Conservation (phyloP, 1,139 yeast species). For the Candida sp. region DNA sequence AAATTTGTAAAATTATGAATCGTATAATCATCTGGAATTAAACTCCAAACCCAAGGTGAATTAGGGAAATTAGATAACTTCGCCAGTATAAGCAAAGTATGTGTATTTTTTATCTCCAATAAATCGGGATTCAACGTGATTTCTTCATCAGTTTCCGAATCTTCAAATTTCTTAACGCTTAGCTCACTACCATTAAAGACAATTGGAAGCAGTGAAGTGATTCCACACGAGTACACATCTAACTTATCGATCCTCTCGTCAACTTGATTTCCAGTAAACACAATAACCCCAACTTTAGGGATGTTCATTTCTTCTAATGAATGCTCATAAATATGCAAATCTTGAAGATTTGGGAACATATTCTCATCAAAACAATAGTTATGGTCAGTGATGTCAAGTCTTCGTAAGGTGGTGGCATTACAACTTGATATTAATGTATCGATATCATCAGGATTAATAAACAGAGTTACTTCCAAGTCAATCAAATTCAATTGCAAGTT, state of each 20-base stretch:
- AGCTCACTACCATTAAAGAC: not conserved
- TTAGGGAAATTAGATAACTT: not conserved
- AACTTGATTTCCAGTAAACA: not conserved
- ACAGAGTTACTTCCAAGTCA: not conserved
- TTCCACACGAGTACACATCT: not conserved
- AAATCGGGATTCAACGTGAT: not conserved
- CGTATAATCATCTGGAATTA: not conserved
- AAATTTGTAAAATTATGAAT: not conserved
- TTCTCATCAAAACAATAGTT: not conserved
- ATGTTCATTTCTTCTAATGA: not conserved
- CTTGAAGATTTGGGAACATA: not conserved
- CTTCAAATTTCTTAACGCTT: not conserved
- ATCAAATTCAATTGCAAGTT: not conserved
- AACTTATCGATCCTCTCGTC: not conserved
- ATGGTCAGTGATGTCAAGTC: not conserved
- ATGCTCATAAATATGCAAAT: not conserved
- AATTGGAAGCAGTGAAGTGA: not conserved
- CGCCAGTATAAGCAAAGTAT: not conserved
- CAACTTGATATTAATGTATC: not conserved
- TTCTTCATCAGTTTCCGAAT: not conserved
- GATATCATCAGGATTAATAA: not conserved
- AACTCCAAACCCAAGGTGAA: not conserved
- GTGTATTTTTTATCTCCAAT: not conserved
- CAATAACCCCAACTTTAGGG: not conserved
- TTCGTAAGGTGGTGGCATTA: not conserved